These are phyloP conservation scores for Antitrichia curtipendula DNA, from an alignment of 225 moss, liverwort and hornwort genomes.

Conservation along the genomic window DNA sequence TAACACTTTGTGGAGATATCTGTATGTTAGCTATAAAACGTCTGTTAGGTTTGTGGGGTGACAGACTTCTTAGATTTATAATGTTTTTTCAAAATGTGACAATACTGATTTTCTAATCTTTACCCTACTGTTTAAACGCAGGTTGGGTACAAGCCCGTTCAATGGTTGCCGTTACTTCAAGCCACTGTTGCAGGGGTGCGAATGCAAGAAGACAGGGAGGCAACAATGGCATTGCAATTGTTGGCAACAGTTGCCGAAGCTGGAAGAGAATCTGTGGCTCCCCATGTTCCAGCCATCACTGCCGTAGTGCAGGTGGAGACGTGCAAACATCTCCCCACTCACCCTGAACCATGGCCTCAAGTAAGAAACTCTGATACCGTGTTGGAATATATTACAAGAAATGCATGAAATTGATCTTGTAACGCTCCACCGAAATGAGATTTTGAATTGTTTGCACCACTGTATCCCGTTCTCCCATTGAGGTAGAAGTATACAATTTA, in stretches of 20 bases:
- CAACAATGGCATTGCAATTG: conserved; percentile 33
- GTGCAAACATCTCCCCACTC: conserved; percentile 23
- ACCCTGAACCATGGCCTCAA: conserved; percentile 28
- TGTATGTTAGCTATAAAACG: not conserved
- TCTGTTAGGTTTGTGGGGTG: not conserved
- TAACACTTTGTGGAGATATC: not conserved
- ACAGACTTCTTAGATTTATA: not conserved
- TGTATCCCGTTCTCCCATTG: not conserved
- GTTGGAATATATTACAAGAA: not conserved
- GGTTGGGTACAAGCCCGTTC: conserved; percentile 36
- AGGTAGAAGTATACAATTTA: not conserved
- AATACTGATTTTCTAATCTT: not conserved
- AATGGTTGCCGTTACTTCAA: conserved; percentile 53
- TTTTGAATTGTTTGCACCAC: not conserved
- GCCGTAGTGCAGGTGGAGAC: conserved; percentile 38
- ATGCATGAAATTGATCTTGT: not conserved
- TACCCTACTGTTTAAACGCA: not conserved
- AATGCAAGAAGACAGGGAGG: conserved; percentile 37
- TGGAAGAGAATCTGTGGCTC: conserved; percentile 23
- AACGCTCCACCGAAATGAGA: not conserved
- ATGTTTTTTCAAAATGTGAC: not conserved
- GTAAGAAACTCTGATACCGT: not conserved
- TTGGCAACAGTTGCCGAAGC: conserved; percentile 24
- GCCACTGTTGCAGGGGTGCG: conserved; percentile 50
- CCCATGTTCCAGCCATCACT: conserved; percentile 37